Evolutionary conservation across 169 alveolate genomes (phyloP), one percentile per base, ranked within the genome.

Genomic region (Plasmodium chabaudi): DNA sequence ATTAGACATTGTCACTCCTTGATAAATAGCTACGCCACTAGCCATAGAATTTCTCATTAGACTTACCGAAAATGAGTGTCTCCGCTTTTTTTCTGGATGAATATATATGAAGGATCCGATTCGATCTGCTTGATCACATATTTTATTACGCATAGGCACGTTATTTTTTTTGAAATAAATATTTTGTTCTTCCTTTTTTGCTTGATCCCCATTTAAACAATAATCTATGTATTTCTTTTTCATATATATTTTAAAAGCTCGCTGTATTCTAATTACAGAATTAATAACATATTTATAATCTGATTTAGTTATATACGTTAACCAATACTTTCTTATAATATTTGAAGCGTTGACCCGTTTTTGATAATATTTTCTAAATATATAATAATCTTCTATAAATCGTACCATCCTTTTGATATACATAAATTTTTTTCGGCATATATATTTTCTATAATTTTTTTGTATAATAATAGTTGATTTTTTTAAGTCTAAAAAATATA

Each of bases 51-150:
- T 25, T 27, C 7, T 7, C 0, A 63, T 42, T n/a, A 39, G 27
- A 2, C 64, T 47, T 82, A 82, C 90, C 42, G 90, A 17, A 49
- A 82, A 39, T 17, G 90, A 67, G 17, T 82, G 90, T 27, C 90
- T 67, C 17, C 61, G 67, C 9, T 27, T 56, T n/a, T 13, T 60
- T 60, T 13, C 15, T 55, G 51, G 13, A 25, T 82, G 73, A 9
- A 82, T 53, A 23, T 61, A 82, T 69, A 82, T 82, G 56, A 82
- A 82, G 59, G 90, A 82, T 1, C 90, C 82, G 5, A 82, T 68
- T 12, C 90, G 70, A 27, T 82, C 77, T 5, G 25, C 56, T 19
- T 63, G 77, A 3, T 46, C 23, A 46, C 5, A 23, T 27, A 25
- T n/a, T 1, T 65, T 27, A 13, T 49, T 44, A 19, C 12, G 6